These are phyloP conservation scores for Amaranthus tricolor DNA, from an alignment of 179 eudicot species.

Conservation along the genomic window DNA sequence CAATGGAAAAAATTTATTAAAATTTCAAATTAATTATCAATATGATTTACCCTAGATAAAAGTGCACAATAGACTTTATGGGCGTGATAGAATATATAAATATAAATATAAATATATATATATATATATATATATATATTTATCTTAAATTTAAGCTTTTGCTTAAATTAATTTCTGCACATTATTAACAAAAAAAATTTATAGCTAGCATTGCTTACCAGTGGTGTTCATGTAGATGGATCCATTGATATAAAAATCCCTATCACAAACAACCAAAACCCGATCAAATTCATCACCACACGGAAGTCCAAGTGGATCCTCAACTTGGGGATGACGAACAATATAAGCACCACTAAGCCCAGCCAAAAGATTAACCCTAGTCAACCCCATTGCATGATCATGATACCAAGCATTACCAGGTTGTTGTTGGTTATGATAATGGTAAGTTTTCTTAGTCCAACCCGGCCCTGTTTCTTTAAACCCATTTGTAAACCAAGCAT, in stretches of 20 bases:
- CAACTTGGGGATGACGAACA: conserved; percentile 54
- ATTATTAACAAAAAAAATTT: no score
- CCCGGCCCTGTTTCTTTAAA: conserved; percentile 51
- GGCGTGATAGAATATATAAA: no score
- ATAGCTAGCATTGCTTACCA: conserved; percentile 20
- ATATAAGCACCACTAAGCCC: conserved; percentile 76
- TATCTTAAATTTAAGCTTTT: no score
- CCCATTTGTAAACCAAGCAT: conserved; percentile 72
- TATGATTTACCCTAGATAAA: no score
- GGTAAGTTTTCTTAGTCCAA: conserved; percentile 57
- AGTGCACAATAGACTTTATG: no score
- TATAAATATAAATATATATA: no score
- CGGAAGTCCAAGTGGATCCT: conserved; percentile 64
- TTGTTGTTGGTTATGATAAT: conserved; percentile 66
- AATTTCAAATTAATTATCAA: no score
- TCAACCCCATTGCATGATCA: conserved; percentile 95
- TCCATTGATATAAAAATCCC: conserved; percentile 53
- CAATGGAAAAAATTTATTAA: no score
- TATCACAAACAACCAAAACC: conserved; percentile 59
- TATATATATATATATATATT: no score
- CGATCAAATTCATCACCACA: conserved; percentile 56
- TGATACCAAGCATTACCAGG: conserved; percentile 87
- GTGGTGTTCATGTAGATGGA: conserved; percentile 72
- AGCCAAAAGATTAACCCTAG: conserved; percentile 79
- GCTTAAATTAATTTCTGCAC: no score